Evolutionary conservation across 148 eudicot species (phyloP).

Genomic region (Fagopyrum tataricum): DNA sequence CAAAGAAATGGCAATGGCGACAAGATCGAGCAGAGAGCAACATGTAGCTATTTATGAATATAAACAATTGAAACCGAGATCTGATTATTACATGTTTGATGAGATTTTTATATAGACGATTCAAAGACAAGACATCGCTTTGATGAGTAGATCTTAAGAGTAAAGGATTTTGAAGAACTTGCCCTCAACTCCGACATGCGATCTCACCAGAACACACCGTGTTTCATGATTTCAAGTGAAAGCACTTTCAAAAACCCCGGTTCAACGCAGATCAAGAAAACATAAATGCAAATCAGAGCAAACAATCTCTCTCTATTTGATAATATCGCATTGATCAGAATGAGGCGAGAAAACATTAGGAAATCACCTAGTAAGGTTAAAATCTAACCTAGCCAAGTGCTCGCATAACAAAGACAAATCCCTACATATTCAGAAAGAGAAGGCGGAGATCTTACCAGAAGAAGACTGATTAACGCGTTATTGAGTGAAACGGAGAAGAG

Average conservation of each 20-base stretch:
- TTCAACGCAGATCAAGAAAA: background rate
- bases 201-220: constrained; percentile 6
- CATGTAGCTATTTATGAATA: background rate
- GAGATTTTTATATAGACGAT: background rate
- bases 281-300: background rate
- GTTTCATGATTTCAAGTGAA: background rate
- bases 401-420: background rate
- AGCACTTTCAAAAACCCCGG: background rate
- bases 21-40: background rate
- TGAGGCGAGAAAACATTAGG: background rate
- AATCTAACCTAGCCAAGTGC: background rate
- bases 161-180: background rate
- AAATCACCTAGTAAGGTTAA: background rate
- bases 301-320: background rate
- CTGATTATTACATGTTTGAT: background rate
- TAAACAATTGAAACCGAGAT: background rate
- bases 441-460: background rate
- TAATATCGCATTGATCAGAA: background rate
- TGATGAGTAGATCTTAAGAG: background rate
- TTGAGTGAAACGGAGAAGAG: background rate
- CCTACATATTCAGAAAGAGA: background rate
- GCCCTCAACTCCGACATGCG: background rate
- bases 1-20: background rate
- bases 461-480: background rate
- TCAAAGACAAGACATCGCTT: background rate